A percentile compares a stretch with the other conserved stretches of the same genome.
phyloP scores from a whole-genome alignment of 495 filamentous ascomycete species.

The Poronia punctata region DNA sequence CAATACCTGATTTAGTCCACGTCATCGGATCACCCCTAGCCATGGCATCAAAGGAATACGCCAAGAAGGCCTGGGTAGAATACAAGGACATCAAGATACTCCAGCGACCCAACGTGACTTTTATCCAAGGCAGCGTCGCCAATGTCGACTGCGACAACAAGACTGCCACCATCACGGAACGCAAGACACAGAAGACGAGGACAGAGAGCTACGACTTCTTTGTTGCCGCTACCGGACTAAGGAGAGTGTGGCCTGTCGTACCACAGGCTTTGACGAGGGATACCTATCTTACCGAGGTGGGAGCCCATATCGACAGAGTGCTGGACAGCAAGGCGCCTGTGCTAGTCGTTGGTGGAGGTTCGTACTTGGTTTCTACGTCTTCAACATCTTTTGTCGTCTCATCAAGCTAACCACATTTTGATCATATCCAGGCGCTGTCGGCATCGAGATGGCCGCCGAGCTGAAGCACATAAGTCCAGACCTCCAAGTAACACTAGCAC shows the following conservation, averaged over 20 bases:
- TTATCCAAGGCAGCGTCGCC: conserved; percentile 51
- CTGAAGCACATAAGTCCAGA: conserved; percentile 52
- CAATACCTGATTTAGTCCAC: conserved; percentile 46
- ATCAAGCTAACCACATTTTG: too few species aligned
- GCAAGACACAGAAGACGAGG: conserved; percentile 14
- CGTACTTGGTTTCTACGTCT: too few species aligned
- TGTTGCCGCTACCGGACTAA: conserved; percentile 53
- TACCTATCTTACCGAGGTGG: conserved; percentile 51
- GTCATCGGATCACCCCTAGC: conserved; percentile 60
- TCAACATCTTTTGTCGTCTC: neutral
- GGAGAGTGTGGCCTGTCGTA: conserved; percentile 55
- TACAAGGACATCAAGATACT: conserved; percentile 55
- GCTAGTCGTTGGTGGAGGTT: conserved; percentile 51
- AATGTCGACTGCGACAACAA: conserved; percentile 47
- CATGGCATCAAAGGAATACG: conserved; percentile 47
- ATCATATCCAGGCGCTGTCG: conserved; percentile 58
- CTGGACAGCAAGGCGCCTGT: conserved; percentile 41
- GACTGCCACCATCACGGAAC: conserved; percentile 37
- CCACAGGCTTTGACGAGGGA: conserved; percentile 48
- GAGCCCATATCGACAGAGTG: conserved; percentile 34
- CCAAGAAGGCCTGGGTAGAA: conserved; percentile 53
- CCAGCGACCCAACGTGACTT: conserved; percentile 40
- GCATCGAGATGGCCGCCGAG: conserved; percentile 66
- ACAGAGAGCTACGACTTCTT: conserved; percentile 56
- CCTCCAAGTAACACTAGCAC: conserved; percentile 56